Evolutionary conservation across 1,139 yeast species (phyloP), one percentile per base, ranked within the genome.

Genomic region (Scheffersomyces lignicola): DNA sequence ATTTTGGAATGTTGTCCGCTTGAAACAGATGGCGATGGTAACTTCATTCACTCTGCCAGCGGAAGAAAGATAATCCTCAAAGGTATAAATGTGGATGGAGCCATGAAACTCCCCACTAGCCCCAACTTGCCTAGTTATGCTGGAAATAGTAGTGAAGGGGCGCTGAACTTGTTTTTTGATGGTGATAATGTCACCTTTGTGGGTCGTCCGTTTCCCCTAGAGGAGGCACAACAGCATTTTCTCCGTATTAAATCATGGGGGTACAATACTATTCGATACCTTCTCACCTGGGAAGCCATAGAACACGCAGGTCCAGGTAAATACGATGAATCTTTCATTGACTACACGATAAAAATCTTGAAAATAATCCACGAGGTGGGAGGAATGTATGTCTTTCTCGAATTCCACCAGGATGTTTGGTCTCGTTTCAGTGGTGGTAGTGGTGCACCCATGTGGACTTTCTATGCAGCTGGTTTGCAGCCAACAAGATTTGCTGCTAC

Each of bases 381-480:
- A 0, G 96, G 95, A 0, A 60, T 90, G 13, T 86, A 85, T 51
- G 90, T 89, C 5, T 80, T 85, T 47, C 54, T 90, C 41, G 97
- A 90, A 51, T 85, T 95, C 2, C 97, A 90, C 55, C 97, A 90
- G 56, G 97, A 90, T 55, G 94, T 84, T 11, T 90, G 97, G 97
- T 83, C 95, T 5, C 66, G 97, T 34, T 86, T 70, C 53, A 69
- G 81, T 12, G 97, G 97, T n/a, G 97, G 97, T 1, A 82, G 90
- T 39, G 97, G 97, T 13, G 96, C 97, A 5, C 97, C 97, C 0
- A 50, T 87, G 58, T 90, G 97, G 97, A 89, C 97, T 0, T 61
- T 88, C n/a, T 83, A 85, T 51, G 94, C 95, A n/a, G 95, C 94
- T 3, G 97, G 97, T 1, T 64, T 90, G 35, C 79, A 90, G 36